phyloP scores from a whole-genome alignment of 2,329 filamentous ascomycete species.

The Ceratocystis cubensis region DNA sequence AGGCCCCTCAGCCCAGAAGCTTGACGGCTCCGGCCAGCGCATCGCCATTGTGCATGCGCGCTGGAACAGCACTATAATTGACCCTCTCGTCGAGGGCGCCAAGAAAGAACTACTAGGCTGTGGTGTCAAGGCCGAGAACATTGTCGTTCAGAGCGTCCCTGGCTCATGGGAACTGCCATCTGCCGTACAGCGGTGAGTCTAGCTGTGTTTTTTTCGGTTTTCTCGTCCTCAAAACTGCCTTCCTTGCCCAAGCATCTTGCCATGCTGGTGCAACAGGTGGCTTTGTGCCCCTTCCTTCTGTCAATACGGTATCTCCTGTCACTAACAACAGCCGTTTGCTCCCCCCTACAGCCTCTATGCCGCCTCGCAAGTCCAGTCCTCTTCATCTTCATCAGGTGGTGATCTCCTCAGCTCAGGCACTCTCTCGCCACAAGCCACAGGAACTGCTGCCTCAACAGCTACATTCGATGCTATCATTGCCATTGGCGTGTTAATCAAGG shows the following conservation, averaged over 20 bases:
- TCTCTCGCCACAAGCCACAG: conserved; percentile 38
- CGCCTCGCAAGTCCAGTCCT: conserved; percentile 73
- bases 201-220: neutral
- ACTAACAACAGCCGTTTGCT: neutral
- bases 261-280: neutral
- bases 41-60: conserved; percentile 92
- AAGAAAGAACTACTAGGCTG: conserved; percentile 63
- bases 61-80: conserved; percentile 86
- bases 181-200: conserved; percentile 63
- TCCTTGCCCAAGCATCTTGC: neutral
- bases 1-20: conserved; percentile 43
- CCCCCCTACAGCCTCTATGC: conserved; percentile 53
- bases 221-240: neutral
- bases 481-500: conserved; percentile 93
- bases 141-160: conserved; percentile 78
- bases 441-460: conserved; percentile 34
- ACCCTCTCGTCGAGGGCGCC: conserved; percentile 67
- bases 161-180: conserved; percentile 92
- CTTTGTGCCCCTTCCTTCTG: neutral
- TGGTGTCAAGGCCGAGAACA: conserved; percentile 78
- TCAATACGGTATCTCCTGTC: neutral
- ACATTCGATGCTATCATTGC: conserved; percentile 92
- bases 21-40: conserved; percentile 62
- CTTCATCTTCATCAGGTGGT: conserved; percentile 52
- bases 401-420: conserved; percentile 62